phyloP scores from a whole-genome alignment of 805 yeast genomes.

The Debaryomyces maramus region DNA sequence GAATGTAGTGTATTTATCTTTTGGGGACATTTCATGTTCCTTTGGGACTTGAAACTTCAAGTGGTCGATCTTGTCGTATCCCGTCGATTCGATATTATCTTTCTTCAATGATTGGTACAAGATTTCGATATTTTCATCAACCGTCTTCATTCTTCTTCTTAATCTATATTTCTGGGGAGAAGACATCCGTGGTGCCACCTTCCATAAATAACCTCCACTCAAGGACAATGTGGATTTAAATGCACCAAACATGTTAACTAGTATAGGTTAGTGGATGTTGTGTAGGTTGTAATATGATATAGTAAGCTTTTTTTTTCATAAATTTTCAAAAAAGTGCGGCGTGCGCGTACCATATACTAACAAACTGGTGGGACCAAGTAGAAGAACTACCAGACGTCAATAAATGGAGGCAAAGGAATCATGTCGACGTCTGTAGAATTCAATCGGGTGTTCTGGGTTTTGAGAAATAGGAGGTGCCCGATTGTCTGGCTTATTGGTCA shows the following conservation, averaged over 20 bases:
- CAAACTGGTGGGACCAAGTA: too few species aligned
- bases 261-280: too few species aligned
- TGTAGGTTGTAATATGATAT: too few species aligned
- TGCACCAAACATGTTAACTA: slow-evolving; percentile 63
- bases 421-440: too few species aligned
- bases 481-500: too few species aligned
- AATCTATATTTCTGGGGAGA: slow-evolving; percentile 79
- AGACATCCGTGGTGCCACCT: slow-evolving; percentile 56
- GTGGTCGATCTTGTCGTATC: slow-evolving; percentile 37
- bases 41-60: slow-evolving; percentile 57
- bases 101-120: slow-evolving; percentile 42
- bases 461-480: too few species aligned
- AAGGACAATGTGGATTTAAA: slow-evolving; percentile 58
- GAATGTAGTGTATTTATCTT: slow-evolving; percentile 86
- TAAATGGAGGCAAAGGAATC: too few species aligned
- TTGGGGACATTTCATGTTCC: slow-evolving; percentile 75
- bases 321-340: slow-evolving; percentile 1
- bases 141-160: slow-evolving; percentile 76
- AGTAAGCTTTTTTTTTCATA: slow-evolving; percentile 2
- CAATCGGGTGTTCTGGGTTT: too few species aligned
- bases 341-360: not conserved
- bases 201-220: slow-evolving; percentile 78
- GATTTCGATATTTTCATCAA: slow-evolving; percentile 74
- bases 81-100: slow-evolving; percentile 32
- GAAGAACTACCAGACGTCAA: too few species aligned